Base-by-base conservation (phyloP, 1,284 basidiomycete genomes). In the Pyrrhoderma lamaoense region DNA sequence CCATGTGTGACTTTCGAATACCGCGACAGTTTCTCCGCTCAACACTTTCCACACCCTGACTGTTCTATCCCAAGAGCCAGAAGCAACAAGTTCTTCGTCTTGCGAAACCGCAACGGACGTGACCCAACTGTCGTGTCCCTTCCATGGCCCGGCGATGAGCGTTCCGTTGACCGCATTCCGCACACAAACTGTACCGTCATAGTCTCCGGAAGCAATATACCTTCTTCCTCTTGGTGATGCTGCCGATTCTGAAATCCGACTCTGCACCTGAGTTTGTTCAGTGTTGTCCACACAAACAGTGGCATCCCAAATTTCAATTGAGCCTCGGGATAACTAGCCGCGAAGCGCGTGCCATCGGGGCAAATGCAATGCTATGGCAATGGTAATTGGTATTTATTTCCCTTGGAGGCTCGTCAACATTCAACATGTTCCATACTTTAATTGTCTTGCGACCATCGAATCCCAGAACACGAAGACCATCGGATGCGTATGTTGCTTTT, bases 331-430 rank as follows among this genome's bases (percentile, higher is more conserved):
- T n/a, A n/a, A n/a, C n/a, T 37, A 37, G 49, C 90, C n/a, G 97
- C 84, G 3, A 95, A 81, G 34, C 22, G 18, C 8, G 18, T 22
- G 11, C 21, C 47, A 25, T 57, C 51, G 14, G 46, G 54, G 60
- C 58, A 31, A 53, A 58, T 3, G 54, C 54, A 31, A 59, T 52
- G 19, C 58, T 47, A 3, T 0, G 21, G 19, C 27, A 25, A 40
- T 55, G 51, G 3, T 53, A 56, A 18, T 44, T 25, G 2, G 57
- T 9, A 16, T n/a, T n/a, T n/a, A 37, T 23, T 19, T 45, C 45
- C 14, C 3, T 13, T 7, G 47, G 38, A 7, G 25, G 14, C 2
- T 40, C 16, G 25, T 36, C 49, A 22, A 23, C 5, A n/a, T 55
- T 23, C 22, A 34, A 36, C 16, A 21, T 39, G 43, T 43, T 31